Conservation (phyloP, 148 eudicot genomes). For the Amaranthus cruentus region DNA sequence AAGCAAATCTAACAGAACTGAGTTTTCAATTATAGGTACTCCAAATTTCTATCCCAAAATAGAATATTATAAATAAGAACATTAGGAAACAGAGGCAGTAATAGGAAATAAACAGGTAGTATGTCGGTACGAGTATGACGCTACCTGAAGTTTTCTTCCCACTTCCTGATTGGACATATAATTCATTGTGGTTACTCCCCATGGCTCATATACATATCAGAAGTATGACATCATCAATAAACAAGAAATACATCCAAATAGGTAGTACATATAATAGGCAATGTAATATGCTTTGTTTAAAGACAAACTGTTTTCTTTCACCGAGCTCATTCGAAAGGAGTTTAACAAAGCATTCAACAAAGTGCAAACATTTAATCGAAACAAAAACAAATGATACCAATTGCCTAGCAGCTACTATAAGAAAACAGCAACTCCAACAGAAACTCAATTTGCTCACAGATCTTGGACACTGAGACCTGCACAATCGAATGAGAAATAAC, state of each 20-base stretch:
- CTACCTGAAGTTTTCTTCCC: too few relatives aligned
- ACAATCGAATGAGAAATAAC: background rate
- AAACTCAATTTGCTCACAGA: slow-evolving; percentile 15
- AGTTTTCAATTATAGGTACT: too few relatives aligned
- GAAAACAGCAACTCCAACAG: slow-evolving; percentile 16
- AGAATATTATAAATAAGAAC: too few relatives aligned
- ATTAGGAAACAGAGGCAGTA: too few relatives aligned
- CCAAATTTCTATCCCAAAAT: too few relatives aligned
- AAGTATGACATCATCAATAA: background rate
- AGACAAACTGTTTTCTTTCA: background rate
- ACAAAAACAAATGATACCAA: slow-evolving; percentile 16
- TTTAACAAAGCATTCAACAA: slow-evolving; percentile 20
- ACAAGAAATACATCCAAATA: background rate
- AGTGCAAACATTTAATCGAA: background rate
- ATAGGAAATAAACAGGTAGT: too few relatives aligned
- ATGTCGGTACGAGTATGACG: too few relatives aligned
- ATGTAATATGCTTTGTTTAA: background rate
- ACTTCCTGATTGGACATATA: too few relatives aligned
- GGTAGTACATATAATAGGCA: background rate
- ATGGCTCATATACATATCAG: background rate
- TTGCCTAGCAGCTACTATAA: slow-evolving; percentile 22
- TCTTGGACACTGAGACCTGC: slow-evolving; percentile 35
- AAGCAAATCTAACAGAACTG: too few relatives aligned
- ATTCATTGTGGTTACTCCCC: too few relatives aligned
- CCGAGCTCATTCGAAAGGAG: slow-evolving; percentile 7